Evolutionary conservation across 129 eudicot genomes (phyloP).

Genomic region (Flaveria bidentis): DNA sequence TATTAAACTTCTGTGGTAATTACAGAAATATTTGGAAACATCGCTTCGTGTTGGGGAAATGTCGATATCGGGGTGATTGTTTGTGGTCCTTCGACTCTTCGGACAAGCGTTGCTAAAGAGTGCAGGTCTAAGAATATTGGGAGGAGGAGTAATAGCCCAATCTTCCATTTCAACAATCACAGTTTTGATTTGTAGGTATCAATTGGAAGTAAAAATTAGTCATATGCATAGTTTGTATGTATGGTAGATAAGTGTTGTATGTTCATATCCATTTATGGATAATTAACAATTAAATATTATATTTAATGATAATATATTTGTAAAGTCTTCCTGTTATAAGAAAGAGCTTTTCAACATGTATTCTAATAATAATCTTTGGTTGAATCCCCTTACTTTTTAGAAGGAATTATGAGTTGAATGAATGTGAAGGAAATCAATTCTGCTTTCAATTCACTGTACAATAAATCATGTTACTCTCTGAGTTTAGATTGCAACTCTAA

Average conservation of each 20-base stretch:
- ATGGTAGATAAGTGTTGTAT: constrained; percentile 11
- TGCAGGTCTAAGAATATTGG: constrained; percentile 63
- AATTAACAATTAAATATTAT: neutral
- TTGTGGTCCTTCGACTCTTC: constrained; percentile 80
- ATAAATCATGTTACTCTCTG: neutral
- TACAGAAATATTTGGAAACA: constrained; percentile 61
- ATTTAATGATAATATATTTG: neutral
- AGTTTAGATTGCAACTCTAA: neutral
- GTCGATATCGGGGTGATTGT: constrained; percentile 81
- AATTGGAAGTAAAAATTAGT: constrained; percentile 11
- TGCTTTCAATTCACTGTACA: neutral
- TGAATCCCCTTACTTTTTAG: neutral
- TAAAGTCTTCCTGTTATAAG: neutral
- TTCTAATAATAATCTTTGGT: neutral
- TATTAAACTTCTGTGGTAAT: neutral
- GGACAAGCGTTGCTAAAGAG: constrained; percentile 64
- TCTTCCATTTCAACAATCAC: constrained; percentile 88
- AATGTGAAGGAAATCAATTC: neutral
- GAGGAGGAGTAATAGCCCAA: constrained; percentile 49
- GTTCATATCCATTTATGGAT: neutral
- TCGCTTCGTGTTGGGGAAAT: constrained; percentile 59
- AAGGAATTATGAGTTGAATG: neutral
- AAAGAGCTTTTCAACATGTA: neutral
- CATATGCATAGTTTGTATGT: constrained; percentile 29
- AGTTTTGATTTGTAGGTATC: constrained; percentile 73